Evolutionary conservation across 2,329 filamentous ascomycete species (phyloP), one percentile per base, ranked within the genome.

Genomic region (Tolypocladium sp.): DNA sequence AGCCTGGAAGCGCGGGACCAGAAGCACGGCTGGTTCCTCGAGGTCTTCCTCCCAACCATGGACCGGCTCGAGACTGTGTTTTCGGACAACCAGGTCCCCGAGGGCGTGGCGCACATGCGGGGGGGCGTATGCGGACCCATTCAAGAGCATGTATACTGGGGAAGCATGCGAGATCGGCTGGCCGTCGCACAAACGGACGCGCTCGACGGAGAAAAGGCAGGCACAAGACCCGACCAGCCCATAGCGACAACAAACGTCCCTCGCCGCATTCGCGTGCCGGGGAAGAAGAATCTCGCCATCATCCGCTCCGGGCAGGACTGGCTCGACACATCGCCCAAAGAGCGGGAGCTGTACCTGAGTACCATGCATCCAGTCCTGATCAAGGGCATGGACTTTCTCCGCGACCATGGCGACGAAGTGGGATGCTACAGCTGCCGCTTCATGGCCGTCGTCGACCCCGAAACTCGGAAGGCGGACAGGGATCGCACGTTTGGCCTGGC

Each of bases 281-380:
- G 76, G 1, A 72, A 68, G 60, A 66, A 69, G 58, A 79, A 79
- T 59, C 67, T 79, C 5, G 68, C 70, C 38, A 67, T 79, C 20
- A 78, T 79, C 42, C 72, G 76, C 33, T 78, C 76, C 0, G 76
- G 76, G 0, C 77, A 79, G 61, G 76, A 79, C 60, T 79, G 76
- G 76, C 72, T 70, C 0, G 69, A 65, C 30, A 76, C 76, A 2
- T 59, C 65, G 5, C 72, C 73, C 2, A 69, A 72, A 35, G 76
- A 79, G 66, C 69, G 75, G 1, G 68, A 71, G 52, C 62, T 79
- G 2, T 79, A 79, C 61, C 67, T 78, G 12, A 68, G 71, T 33
- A 76, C 72, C 5, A 78, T 79, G 74, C 75, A 78, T 57, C 77
- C 76, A 0, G 73, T 76, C 1, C 67, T 79, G 7, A 66, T 67